Base-by-base conservation (phyloP, 176 grass and related monocot species). In the Juncus inflexus region DNA sequence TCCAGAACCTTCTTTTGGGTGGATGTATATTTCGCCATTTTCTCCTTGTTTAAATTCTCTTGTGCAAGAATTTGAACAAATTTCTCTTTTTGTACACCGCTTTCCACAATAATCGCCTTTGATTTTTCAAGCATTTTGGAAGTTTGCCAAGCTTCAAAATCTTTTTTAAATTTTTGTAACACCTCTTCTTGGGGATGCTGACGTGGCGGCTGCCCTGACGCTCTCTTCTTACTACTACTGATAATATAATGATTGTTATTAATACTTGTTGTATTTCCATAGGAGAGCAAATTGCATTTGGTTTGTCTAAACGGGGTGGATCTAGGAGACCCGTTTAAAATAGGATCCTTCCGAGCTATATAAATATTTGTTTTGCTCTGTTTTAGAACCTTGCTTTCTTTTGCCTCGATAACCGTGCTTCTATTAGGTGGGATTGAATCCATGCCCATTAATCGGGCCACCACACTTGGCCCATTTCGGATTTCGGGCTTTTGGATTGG, bases 401-500 rank as follows among this genome's bases (percentile, higher is more conserved):
- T 83, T 35, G 80, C 67, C 73, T 77, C 60, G 60, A 62, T 66
- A 35, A 61, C 52, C 12, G 54, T 12, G 63, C 71, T 63, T 41
- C 28, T 1, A n/a, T 63, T 36, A 60, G 66, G 4, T 12, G 81
- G 78, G 6, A 67, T 67, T 7, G 73, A 54, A 70, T 91, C 82
- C 35, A 97, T 77, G 77, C 92, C 92, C 87, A 97, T 97, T 42
- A 97, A 84, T 16, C 84, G 84, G 58, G 80, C 87, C 63, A 89
- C 73, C 7, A 91, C 77, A 61, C 68, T 81, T 2, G 84, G 84
- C 61, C 45, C 42, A 56, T 62, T 66, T 5, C 19, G n/a, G 9
- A 35, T 62, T 51, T 78, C 75, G 45, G 39, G 42, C 63, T 40
- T 55, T 58, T 37, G 56, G 4, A 12, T n/a, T 12, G 15, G 37